Conservation (phyloP, 2,329 filamentous ascomycete genomes). For the Curvularia sp. region DNA sequence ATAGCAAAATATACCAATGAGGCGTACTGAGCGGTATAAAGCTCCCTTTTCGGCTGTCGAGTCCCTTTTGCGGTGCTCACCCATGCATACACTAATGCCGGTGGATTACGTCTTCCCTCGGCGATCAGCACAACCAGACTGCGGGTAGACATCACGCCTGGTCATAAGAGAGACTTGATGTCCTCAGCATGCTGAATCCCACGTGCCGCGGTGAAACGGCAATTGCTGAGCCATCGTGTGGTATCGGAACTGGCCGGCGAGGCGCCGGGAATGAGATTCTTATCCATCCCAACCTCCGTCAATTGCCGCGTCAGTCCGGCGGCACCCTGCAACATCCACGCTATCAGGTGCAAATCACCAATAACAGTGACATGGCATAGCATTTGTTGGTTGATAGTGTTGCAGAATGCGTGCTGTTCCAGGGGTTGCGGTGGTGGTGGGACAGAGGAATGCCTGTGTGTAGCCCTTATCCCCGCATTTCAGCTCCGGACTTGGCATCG, state of each 20-base stretch:
- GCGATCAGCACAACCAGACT: constrained; percentile 5
- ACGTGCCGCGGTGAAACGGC: constrained; percentile 8
- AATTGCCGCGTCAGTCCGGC: constrained; percentile 34
- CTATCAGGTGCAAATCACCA: constrained; percentile 14
- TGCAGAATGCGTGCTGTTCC: constrained; percentile 10
- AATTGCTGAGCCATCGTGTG: not conserved
- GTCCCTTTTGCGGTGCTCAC: not conserved
- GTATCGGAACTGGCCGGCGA: constrained; percentile 23
- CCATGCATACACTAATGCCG: constrained; percentile 5
- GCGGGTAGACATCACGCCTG: not conserved
- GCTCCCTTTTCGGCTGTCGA: not conserved
- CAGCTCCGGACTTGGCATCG: constrained; percentile 39
- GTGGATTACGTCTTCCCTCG: constrained; percentile 5
- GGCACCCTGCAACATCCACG: constrained; percentile 32
- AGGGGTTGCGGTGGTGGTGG: constrained; percentile 28
- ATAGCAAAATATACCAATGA: not conserved
- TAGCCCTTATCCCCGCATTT: constrained; percentile 33
- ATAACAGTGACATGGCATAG: constrained; percentile 15
- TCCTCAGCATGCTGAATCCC: not conserved
- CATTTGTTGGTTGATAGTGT: constrained; percentile 1
- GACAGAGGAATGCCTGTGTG: constrained; percentile 12
- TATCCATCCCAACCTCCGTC: constrained; percentile 33
- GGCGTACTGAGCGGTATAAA: not conserved
- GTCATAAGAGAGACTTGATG: not conserved
- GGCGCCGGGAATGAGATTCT: constrained; percentile 8